These are phyloP conservation scores for Apiotrichum montevideense DNA, from an alignment of 1,284 basidiomycete species.

Conservation along the genomic window DNA sequence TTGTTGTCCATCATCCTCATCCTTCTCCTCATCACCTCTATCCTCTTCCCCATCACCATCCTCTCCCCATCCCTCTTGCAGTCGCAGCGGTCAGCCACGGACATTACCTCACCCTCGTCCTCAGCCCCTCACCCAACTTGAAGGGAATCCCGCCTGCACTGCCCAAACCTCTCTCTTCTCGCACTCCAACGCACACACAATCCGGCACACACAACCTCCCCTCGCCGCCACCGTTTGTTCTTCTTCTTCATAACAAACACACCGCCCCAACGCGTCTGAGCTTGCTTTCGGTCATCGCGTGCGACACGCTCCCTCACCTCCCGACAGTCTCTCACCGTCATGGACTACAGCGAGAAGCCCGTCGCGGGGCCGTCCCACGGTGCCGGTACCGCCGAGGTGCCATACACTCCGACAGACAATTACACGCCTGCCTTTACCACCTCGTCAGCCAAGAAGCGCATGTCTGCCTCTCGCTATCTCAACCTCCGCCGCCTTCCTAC, in stretches of 20 bases:
- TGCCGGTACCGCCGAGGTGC: background rate
- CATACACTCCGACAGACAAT: background rate
- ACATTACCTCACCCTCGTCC: background rate
- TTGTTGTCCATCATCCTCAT: background rate
- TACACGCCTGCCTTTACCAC: background rate
- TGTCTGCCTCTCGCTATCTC: conserved; percentile 36
- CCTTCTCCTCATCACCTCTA: background rate
- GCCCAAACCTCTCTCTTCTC: no score
- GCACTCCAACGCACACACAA: no score
- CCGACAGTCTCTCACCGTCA: background rate
- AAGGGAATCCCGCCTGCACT: background rate
- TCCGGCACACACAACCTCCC: no score
- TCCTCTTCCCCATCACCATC: background rate
- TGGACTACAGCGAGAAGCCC: conserved; percentile 2
- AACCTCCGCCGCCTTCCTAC: conserved; percentile 46
- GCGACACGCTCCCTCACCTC: background rate
- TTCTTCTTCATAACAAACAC: no score
- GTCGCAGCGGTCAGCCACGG: no score
- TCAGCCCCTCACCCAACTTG: background rate
- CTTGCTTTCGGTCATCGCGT: background rate
- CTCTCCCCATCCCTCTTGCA: background rate
- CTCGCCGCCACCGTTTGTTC: no score
- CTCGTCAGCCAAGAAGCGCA: conserved; percentile 17
- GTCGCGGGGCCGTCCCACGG: background rate
- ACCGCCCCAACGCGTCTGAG: no score